These are phyloP conservation scores for Aphanocladium album DNA, from an alignment of 2,329 filamentous ascomycete species.

Conservation along the genomic window DNA sequence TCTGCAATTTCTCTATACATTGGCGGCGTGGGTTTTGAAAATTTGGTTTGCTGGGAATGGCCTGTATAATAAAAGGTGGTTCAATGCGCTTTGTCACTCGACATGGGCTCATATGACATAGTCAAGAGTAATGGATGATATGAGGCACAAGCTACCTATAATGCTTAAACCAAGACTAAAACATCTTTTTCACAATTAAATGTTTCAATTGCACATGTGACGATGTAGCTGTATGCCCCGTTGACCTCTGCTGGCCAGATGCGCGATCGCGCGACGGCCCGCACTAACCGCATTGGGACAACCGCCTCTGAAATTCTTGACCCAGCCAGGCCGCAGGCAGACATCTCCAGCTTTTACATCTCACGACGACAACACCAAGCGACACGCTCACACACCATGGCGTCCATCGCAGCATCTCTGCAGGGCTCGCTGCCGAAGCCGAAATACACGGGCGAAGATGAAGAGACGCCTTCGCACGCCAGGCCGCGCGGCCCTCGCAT, in stretches of 20 bases:
- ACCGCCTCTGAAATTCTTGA: conserved; percentile 30
- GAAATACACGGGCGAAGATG: conserved; percentile 84
- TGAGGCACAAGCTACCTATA: not conserved
- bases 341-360: conserved; percentile 15
- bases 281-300: conserved; percentile 26
- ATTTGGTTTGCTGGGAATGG: conserved; percentile 22
- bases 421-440: conserved; percentile 80
- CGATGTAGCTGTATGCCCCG: not conserved
- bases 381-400: conserved; percentile 39
- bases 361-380: conserved; percentile 18
- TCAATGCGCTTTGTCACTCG: not conserved
- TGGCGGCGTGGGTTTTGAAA: conserved; percentile 27
- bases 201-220: not conserved
- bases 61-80: conserved; percentile 25
- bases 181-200: not conserved
- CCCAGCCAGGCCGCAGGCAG: conserved; percentile 12
- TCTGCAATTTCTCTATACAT: conserved; percentile 22
- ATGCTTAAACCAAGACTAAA: not conserved
- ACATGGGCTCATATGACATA: not conserved
- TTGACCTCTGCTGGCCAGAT: not conserved
- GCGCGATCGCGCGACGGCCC: not conserved
- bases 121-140: conserved; percentile 12
- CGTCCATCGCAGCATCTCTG: conserved; percentile 65
- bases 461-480: conserved; percentile 67
- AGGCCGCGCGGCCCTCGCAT: conserved; percentile 78